phyloP scores from a whole-genome alignment of 805 yeast species.

The Dipodascus geniculatus region DNA sequence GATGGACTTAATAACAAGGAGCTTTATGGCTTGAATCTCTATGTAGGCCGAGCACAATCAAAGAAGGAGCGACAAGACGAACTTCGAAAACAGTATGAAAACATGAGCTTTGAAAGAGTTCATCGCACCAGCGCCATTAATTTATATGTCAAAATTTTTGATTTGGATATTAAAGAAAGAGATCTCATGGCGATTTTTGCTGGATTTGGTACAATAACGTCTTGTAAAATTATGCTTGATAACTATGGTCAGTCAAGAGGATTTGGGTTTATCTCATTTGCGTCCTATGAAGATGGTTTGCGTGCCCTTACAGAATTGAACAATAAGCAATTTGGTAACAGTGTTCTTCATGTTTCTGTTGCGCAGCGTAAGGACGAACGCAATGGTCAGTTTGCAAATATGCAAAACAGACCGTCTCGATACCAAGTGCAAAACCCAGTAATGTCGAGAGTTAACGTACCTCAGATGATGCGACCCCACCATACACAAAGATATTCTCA shows the following conservation, averaged over 20 bases:
- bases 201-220: constrained; percentile 38
- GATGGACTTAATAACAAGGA: constrained; percentile 35
- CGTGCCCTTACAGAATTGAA: constrained; percentile 56
- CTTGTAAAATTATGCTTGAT: constrained; percentile 44
- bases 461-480: background rate
- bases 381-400: background rate
- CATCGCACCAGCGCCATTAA: constrained; percentile 51
- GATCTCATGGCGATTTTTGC: constrained; percentile 35
- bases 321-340: constrained; percentile 39
- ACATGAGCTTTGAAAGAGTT: constrained; percentile 2
- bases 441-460: background rate
- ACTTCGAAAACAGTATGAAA: constrained; percentile 11
- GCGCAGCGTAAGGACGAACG: constrained; percentile 47
- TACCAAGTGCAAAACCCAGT: background rate
- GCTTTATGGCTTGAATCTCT: constrained; percentile 26
- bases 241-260: constrained; percentile 50
- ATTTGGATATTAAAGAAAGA: constrained; percentile 42
- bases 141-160: constrained; percentile 57
- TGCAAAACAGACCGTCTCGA: background rate
- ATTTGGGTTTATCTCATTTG: constrained; percentile 72
- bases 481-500: background rate
- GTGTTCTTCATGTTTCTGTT: constrained; percentile 53
- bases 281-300: constrained; percentile 52
- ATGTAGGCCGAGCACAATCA: constrained; percentile 38
- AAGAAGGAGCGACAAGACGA: constrained; percentile 22